Percentiles rank a stretch among this genome's conserved stretches.
Evolutionary conservation across 1,139 yeast species (phyloP).

Genomic region (Geotrichum macrosporum): DNA sequence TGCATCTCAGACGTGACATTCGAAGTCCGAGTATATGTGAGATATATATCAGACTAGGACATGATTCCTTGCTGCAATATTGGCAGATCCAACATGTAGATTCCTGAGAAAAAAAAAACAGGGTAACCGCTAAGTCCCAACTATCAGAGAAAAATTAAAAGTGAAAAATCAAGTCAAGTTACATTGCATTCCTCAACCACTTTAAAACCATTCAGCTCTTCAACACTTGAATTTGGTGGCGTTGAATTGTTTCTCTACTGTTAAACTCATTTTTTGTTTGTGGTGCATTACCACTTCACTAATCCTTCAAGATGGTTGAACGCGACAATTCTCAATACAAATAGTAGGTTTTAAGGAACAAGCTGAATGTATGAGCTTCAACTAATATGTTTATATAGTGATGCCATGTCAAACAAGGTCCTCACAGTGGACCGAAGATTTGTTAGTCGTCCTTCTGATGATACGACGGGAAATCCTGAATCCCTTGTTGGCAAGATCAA

Average conservation of each 20-base stretch:
- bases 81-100: too few relatives aligned
- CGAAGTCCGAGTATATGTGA: too few relatives aligned
- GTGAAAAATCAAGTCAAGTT: too few relatives aligned
- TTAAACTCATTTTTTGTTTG: background rate
- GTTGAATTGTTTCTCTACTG: background rate
- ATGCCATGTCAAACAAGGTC: constrained; percentile 65
- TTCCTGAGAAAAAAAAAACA: too few relatives aligned
- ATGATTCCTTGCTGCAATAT: too few relatives aligned
- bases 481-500: constrained; percentile 65
- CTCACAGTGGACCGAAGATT: constrained; percentile 54
- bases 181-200: too few relatives aligned
- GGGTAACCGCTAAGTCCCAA: too few relatives aligned
- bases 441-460: constrained; percentile 43
- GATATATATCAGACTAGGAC: too few relatives aligned
- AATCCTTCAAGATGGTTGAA: constrained; percentile 24
- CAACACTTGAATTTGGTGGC: background rate
- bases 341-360: constrained; percentile 27
- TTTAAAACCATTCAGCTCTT: background rate
- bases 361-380: background rate
- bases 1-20: too few relatives aligned
- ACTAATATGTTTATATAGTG: constrained; percentile 26
- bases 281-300: background rate
- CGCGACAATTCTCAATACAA: constrained; percentile 30
- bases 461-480: constrained; percentile 59
- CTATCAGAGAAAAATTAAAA: too few relatives aligned